Base-by-base conservation (phyloP, 2,329 filamentous ascomycete genomes). In the Talaromyces sp. region DNA sequence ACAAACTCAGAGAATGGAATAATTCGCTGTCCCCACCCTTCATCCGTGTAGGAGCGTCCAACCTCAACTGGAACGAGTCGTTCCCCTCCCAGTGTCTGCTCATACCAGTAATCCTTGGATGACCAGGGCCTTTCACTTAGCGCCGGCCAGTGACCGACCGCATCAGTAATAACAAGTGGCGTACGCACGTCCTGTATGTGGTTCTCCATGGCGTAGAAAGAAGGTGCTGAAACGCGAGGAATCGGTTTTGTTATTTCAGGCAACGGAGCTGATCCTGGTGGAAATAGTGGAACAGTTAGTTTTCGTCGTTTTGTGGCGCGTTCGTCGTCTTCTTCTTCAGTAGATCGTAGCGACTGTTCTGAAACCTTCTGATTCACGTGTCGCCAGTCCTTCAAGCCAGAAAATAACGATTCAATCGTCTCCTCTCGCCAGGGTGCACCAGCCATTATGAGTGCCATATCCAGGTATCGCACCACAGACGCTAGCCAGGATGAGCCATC, bases 61-160 rank as follows among this genome's bases (percentile, higher is more conserved):
- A 95, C 77, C 75, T 98, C 93, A 2, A 97, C 85, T 0, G 94
- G 94, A 0, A 98, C 91, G 0, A 97, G 84, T 11, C 95, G 85
- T 36, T 88, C 83, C 0, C 95, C 95, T 2, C 82, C 85, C 40
- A 97, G 87, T 0, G 93, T 97, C 64, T 82, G 84, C 11, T 86
- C 83, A 11, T 92, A 82, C 65, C 97, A 87, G 75, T 97, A 97
- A 0, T 81, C 80, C 0, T 89, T 88, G n/a, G 83, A 86, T 8
- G 80, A 83, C 95, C 95, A 99, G 0, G 87, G 86, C 1, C 83
- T 82, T 0, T 83, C 80, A 2, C 80, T 82, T n/a, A 90, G 77
- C 0, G 94, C 93, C 0, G 93, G 92, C 94, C 94, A 98, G 69
- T 87, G 78, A 0, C 83, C 76, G 1, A 91, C 82, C 1, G 89